Evolutionary conservation across 2,329 filamentous ascomycete species (phyloP), one percentile per base, ranked within the genome.

Genomic region (Trichoderma sp.): DNA sequence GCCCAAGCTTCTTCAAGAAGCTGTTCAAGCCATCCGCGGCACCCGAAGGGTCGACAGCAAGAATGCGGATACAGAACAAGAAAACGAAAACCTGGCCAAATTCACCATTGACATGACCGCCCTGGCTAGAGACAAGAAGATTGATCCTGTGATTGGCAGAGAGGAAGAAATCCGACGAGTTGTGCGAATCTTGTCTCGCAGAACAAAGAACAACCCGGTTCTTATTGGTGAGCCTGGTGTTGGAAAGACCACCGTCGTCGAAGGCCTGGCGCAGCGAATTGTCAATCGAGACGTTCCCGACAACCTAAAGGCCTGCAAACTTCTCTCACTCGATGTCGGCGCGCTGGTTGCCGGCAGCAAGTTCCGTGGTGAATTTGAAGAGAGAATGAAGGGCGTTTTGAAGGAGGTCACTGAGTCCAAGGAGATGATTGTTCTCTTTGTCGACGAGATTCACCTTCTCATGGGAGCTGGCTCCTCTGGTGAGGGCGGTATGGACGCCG

Each of bases 31-130:
- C 68, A 97, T 99, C 73, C 90, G 95, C 71, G 95, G 95, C 70
- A 98, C 93, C 50, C 93, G 90, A 82, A 87, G 94, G 71, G 94
- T 99, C 50, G 95, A 99, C 80, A 97, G 93, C 69, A 97, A 97
- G 83, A 97, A 92, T 4, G 95, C 95, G 66, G 95, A 99, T 80
- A 89, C 90, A 0, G 95, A 98, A 80, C 86, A 91, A 75, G 94
- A 97, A 75, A 92, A 94, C 75, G 95, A 99, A 81, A 97, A 97
- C 77, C 84, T 99, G 69, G 92, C 94, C 83, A 99, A 98, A 76
- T 99, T 97, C 80, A 98, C 95, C 67, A 95, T 98, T 75, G 95
- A 99, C 80, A 97, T 99, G 93, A 99, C 95, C 12, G 86, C 92
- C 59, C 90, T 97, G 89, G 95, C 95, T 69, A 87, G 94, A 78